A percentile compares a stretch with the other conserved stretches of the same genome.
phyloP scores from a whole-genome alignment of 2,329 filamentous ascomycete genomes.

The Colletotrichum sidae region DNA sequence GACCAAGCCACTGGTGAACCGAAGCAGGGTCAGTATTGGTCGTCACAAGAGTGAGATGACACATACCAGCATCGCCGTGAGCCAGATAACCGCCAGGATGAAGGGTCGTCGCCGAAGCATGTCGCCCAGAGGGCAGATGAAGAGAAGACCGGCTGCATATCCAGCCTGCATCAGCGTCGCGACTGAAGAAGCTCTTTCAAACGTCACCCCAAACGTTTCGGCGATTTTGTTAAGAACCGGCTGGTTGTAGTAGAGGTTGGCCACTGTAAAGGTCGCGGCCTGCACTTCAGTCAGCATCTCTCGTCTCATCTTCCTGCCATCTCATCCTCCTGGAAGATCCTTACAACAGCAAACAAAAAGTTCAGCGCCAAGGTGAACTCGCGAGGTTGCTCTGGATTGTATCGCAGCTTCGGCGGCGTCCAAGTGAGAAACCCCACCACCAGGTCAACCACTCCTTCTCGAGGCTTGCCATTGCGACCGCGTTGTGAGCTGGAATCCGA shows the following conservation, averaged over 20 bases:
- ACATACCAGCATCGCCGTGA: constrained; percentile 75
- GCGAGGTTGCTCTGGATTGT: constrained; percentile 73
- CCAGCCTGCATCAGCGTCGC: constrained; percentile 84
- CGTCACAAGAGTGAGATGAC: background rate
- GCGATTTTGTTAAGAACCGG: constrained; percentile 83
- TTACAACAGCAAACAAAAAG: constrained; percentile 74
- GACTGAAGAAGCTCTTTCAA: constrained; percentile 74
- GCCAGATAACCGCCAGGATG: constrained; percentile 73
- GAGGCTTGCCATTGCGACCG: background rate
- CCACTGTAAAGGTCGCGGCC: constrained; percentile 75
- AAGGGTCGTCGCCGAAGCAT: constrained; percentile 75
- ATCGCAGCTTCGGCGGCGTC: constrained; percentile 76
- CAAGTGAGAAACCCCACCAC: constrained; percentile 55
- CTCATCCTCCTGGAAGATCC: constrained; percentile 22
- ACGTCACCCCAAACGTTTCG: constrained; percentile 74
- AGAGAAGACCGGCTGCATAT: constrained; percentile 78
- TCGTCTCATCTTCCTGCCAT: background rate
- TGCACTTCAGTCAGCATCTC: constrained; percentile 40
- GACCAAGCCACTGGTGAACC: constrained; percentile 68
- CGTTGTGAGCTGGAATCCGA: constrained; percentile 20
- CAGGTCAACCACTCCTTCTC: background rate
- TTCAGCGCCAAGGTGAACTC: constrained; percentile 77
- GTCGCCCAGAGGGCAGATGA: constrained; percentile 82
- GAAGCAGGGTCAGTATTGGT: background rate
- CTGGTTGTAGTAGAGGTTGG: constrained; percentile 85